These are phyloP conservation scores for Avena atlantica DNA, from an alignment of 176 grass and related monocot genomes.

Conservation along the genomic window DNA sequence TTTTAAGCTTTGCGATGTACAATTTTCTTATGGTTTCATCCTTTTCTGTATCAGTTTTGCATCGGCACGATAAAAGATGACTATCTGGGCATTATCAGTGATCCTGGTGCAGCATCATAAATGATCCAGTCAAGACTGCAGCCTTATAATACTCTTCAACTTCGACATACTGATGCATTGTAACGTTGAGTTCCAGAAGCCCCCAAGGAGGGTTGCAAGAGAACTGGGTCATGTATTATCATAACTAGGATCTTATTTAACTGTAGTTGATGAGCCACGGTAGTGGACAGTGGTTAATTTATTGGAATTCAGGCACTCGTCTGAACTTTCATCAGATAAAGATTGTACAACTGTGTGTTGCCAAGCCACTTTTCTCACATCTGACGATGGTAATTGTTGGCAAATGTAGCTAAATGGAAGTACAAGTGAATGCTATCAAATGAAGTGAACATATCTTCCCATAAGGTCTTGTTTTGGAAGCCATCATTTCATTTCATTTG, in stretches of 20 bases:
- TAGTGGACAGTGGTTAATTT: not conserved
- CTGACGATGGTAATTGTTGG: not conserved
- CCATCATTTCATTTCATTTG: too few species aligned
- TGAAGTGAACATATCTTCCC: not conserved
- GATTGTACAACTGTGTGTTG: not conserved
- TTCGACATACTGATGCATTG: not conserved
- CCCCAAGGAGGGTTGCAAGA: not conserved
- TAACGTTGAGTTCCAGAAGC: not conserved
- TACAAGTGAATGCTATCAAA: not conserved
- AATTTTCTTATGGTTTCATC: slow-evolving; percentile 27
- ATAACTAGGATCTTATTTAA: slow-evolving; percentile 18
- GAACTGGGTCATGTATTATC: not conserved
- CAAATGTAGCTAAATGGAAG: not conserved
- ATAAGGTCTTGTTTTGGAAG: too few species aligned
- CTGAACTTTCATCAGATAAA: not conserved
- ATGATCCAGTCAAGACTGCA: slow-evolving; percentile 13
- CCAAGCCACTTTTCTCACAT: not conserved
- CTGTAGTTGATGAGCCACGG: not conserved
- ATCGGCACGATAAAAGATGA: slow-evolving; percentile 98
- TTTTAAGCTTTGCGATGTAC: not conserved
- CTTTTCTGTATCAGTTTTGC: slow-evolving; percentile 73
- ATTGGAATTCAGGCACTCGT: not conserved
- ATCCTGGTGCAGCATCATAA: slow-evolving; percentile 79
- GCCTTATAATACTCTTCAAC: not conserved
- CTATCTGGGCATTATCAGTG: slow-evolving; percentile 92